These are phyloP conservation scores for Tylopilus rubrobrunneus DNA, from an alignment of 768 basidiomycete species.

Conservation along the genomic window DNA sequence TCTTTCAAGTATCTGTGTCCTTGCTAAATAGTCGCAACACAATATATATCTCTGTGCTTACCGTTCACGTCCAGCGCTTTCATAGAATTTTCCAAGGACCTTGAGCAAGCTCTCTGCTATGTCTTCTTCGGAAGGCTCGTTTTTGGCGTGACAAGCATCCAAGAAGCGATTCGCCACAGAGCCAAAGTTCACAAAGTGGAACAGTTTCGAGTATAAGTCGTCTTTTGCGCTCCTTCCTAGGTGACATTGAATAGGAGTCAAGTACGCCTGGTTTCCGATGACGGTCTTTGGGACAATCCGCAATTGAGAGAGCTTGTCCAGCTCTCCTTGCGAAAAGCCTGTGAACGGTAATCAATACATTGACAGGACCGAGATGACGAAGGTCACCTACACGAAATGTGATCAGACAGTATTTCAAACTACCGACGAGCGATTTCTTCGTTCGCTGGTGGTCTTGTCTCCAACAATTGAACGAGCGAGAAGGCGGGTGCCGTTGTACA, in stretches of 20 bases:
- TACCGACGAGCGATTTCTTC: constrained; percentile 51
- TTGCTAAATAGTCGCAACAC: background rate
- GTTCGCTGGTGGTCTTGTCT: constrained; percentile 49
- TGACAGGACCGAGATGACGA: background rate
- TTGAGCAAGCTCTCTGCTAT: constrained; percentile 61
- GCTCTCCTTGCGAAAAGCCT: constrained; percentile 56
- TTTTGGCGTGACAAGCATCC: constrained; percentile 75
- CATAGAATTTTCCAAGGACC: constrained; percentile 64
- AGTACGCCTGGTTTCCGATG: background rate
- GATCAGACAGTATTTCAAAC: constrained; percentile 61
- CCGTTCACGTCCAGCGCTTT: constrained; percentile 59
- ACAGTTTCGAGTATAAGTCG: constrained; percentile 72
- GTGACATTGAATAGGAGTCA: constrained; percentile 54
- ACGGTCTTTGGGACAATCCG: constrained; percentile 44
- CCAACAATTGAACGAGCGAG: constrained; percentile 54
- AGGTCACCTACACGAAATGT: constrained; percentile 45
- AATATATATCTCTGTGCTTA: constrained; percentile 30
- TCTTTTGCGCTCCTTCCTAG: constrained; percentile 48
- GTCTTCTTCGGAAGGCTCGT: constrained; percentile 80
- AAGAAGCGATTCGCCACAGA: constrained; percentile 74
- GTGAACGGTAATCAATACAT: background rate
- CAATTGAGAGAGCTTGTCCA: constrained; percentile 49
- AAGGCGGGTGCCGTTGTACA: constrained; percentile 62
- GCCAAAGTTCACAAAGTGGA: constrained; percentile 86
- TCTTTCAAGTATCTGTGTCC: constrained; percentile 34